Evolutionary conservation across 495 filamentous ascomycete genomes (phyloP).

Genomic region (Penicillium coffeae): DNA sequence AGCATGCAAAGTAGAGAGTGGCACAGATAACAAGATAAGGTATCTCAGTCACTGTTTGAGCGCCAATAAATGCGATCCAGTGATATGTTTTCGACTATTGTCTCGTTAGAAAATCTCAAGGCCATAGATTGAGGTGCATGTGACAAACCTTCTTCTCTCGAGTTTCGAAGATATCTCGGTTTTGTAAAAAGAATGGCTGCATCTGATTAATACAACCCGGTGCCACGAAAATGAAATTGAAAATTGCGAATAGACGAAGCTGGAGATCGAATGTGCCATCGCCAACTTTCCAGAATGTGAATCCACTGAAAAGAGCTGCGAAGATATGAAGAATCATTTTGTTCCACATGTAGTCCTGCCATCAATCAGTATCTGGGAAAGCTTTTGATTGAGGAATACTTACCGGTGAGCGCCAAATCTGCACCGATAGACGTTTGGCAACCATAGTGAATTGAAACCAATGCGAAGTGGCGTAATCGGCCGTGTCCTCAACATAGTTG

Average conservation of each 20-base stretch:
- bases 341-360: conserved; percentile 42
- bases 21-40: conserved; percentile 56
- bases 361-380: conserved; percentile 1
- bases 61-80: conserved; percentile 43
- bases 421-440: conserved; percentile 64
- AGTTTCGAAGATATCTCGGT: conserved; percentile 68
- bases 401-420: conserved; percentile 82
- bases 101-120: conserved; percentile 56
- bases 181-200: conserved; percentile 79
- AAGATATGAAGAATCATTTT: conserved; percentile 42
- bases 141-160: conserved; percentile 61
- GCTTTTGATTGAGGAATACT: conserved; percentile 56
- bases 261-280: conserved; percentile 37
- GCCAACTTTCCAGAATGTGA: conserved; percentile 46
- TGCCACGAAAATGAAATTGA: conserved; percentile 64
- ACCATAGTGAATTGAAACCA: conserved; percentile 51
- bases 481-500: conserved; percentile 42
- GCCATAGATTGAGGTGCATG: conserved; percentile 23
- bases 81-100: conserved; percentile 58
- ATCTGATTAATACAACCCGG: conserved; percentile 87
- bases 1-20: conserved; percentile 55
- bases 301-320: conserved; percentile 38
- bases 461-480: conserved; percentile 40
- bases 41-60: conserved; percentile 53
- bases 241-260: conserved; percentile 56